A percentile compares a stretch with the other conserved stretches of the same genome.
phyloP scores from a whole-genome alignment of 2,329 filamentous ascomycete genomes.

The Lecanosticta acicola region DNA sequence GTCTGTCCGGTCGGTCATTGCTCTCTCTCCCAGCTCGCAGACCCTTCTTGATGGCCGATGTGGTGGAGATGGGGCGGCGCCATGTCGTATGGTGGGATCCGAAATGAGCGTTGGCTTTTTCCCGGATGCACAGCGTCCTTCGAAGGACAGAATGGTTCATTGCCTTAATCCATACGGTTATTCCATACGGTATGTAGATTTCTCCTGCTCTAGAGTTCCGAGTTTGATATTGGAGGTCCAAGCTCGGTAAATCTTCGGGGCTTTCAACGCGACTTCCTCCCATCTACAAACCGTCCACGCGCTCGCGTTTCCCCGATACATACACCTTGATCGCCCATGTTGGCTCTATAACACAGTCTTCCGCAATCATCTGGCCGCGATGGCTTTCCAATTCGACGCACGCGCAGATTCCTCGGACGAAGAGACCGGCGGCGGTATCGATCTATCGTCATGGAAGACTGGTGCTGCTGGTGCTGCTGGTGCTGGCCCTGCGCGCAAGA shows the following conservation, averaged over 20 bases:
- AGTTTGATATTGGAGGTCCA: no score
- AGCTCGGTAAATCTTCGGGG: no score
- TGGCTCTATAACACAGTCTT: no score
- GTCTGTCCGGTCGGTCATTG: no score
- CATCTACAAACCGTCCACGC: no score
- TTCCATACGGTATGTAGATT: no score
- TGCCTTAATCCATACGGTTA: no score
- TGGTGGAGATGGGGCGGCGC: constrained; percentile 52
- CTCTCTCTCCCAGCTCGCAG: constrained; percentile 43
- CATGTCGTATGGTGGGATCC: constrained; percentile 5
- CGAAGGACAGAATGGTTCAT: not conserved
- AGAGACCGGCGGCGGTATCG: constrained; percentile 18
- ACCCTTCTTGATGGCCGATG: constrained; percentile 64
- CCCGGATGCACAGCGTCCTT: not conserved
- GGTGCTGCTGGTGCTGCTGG: constrained; percentile 12
- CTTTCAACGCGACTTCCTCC: no score
- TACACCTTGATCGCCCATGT: no score
- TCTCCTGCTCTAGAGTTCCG: no score
- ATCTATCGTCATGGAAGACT: constrained; percentile 27
- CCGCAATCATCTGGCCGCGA: constrained; percentile 7
- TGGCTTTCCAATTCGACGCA: constrained; percentile 26
- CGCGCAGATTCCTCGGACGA: constrained; percentile 27
- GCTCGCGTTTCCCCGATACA: no score
- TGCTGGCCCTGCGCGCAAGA: constrained; percentile 2
- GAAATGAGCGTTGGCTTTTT: not conserved